Evolutionary conservation across 208 protist species (phyloP), one percentile per base, ranked within the genome.

Genomic region (Herpetomonas tarakana): DNA sequence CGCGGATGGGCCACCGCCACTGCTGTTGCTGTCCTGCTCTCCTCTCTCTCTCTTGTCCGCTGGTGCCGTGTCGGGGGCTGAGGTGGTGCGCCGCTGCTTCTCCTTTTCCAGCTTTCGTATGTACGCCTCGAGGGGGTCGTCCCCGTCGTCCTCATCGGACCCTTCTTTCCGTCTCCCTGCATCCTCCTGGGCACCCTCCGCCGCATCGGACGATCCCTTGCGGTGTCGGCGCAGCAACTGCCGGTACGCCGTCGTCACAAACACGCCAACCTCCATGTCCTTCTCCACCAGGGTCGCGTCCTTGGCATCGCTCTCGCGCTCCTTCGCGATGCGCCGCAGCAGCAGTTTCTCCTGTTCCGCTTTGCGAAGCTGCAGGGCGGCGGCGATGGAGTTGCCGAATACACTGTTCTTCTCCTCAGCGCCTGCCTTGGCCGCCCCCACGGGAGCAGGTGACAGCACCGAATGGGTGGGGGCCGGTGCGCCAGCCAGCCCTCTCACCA

Each of bases 251-350:
- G 77, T 57, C 9, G 85, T 92, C 11, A 92, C 71, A 57, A 92
- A 92, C 2, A 88, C 75, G 45, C 85, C 85, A 24, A 92, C 81
- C 7, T 88, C 73, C 50, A 74, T 9, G 41, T 92, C 85, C 62
- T 86, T 88, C 60, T 81, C 57, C 12, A 78, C 65, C 0, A 86
- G 58, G 7, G 65, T 58, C n/a, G 49, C 29, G 21, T 69, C 55
- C 18, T 73, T 58, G 7, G 55, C 75, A 38, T 91, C 83, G 11
- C 66, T 62, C 44, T 38, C 51, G 16, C 85, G 81, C 46, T 85
- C 75, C 56, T 69, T 54, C 30, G 60, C 45, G 29, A 88, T 61
- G 0, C 81, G 78, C 22, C 56, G 41, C 26, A 85, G 39, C 3
- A 81, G 31, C 39, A 73, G 22, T 60, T 66, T 58, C 58, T 86